Percentiles rank a stretch among this genome's conserved stretches.
These are phyloP conservation scores for Fusarium neocosmosporiellum DNA, from an alignment of 2,329 filamentous ascomycete species.

Conservation along the genomic window DNA sequence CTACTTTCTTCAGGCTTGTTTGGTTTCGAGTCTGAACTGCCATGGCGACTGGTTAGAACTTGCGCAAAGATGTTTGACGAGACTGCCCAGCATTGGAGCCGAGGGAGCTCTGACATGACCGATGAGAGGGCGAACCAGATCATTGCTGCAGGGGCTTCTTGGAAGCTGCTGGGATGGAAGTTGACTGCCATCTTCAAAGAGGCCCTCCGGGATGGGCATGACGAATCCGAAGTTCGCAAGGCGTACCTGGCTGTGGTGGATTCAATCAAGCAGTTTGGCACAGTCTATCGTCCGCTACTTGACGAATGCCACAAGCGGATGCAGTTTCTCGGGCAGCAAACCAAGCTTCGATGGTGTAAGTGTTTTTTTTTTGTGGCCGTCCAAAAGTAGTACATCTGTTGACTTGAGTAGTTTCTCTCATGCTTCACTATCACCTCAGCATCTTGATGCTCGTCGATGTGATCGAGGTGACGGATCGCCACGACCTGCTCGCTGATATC, in stretches of 20 bases:
- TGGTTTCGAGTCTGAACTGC: slow-evolving; percentile 45
- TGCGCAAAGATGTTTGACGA: slow-evolving; percentile 47
- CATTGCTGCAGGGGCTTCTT: slow-evolving; percentile 42
- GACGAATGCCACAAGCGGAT: slow-evolving; percentile 47
- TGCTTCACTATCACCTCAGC: slow-evolving; percentile 49
- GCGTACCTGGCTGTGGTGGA: slow-evolving; percentile 40
- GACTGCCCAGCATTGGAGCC: slow-evolving; percentile 40
- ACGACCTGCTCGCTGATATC: slow-evolving; percentile 41
- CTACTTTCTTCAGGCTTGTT: slow-evolving; percentile 53
- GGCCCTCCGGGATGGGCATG: slow-evolving; percentile 46
- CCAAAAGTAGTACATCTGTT: fast-evolving
- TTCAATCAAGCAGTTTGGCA: slow-evolving; percentile 44
- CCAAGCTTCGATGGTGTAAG: slow-evolving; percentile 49
- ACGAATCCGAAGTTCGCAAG: slow-evolving; percentile 44
- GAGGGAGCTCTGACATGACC: slow-evolving; percentile 41
- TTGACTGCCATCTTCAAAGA: slow-evolving; percentile 48
- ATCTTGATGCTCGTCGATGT: slow-evolving; percentile 47
- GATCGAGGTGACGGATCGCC: slow-evolving; percentile 44
- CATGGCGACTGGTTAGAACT: slow-evolving; percentile 45
- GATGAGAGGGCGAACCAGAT: slow-evolving; percentile 48
- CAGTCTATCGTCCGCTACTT: slow-evolving; percentile 42
- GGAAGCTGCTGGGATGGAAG: slow-evolving; percentile 49
- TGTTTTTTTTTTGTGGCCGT: background rate
- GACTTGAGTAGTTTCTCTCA: slow-evolving; percentile 42
- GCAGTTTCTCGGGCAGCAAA: slow-evolving; percentile 46